Conservation (phyloP, 495 filamentous ascomycete species). For the Neurospora sp. region DNA sequence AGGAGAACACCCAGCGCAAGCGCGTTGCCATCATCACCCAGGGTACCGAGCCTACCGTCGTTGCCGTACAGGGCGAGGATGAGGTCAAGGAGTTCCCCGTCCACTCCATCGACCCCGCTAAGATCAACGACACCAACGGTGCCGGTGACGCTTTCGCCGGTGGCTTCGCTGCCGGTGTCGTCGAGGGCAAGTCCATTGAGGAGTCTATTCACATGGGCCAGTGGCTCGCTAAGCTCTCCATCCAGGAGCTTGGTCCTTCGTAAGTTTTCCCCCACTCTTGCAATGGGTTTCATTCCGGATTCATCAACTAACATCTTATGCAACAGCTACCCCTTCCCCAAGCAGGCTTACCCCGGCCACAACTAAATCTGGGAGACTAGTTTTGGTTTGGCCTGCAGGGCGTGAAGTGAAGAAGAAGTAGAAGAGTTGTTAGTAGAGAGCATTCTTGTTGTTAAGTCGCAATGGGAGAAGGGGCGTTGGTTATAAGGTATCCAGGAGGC, state of each 20-base stretch:
- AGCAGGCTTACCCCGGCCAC: conserved; percentile 55
- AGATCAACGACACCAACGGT: conserved; percentile 93
- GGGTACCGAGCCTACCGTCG: conserved; percentile 78
- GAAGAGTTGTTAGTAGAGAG: background rate
- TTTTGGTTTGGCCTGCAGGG: background rate
- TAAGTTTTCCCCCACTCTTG: conserved; percentile 40
- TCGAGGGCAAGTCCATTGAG: conserved; percentile 69
- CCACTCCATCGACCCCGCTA: conserved; percentile 55
- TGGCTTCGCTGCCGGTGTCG: conserved; percentile 82
- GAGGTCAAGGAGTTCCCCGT: conserved; percentile 70
- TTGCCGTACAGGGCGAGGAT: conserved; percentile 61
- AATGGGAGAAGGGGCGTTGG: background rate
- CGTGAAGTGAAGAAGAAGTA: background rate
- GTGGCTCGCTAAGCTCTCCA: conserved; percentile 87
- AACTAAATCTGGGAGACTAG: conserved; percentile 7
- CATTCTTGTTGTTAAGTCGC: background rate
- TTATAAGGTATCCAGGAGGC: background rate
- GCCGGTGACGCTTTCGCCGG: conserved; percentile 96
- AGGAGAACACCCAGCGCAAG: conserved; percentile 72
- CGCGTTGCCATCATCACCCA: conserved; percentile 87
- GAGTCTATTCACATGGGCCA: conserved; percentile 78
- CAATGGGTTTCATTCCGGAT: background rate
- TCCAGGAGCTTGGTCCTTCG: conserved; percentile 91
- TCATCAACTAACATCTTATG: conserved; percentile 1
- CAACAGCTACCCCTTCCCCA: conserved; percentile 46